A percentile compares a stretch with the other conserved stretches of the same genome.
Evolutionary conservation across 2,329 filamentous ascomycete genomes (phyloP).

Genomic region (Blumeria hordei): DNA sequence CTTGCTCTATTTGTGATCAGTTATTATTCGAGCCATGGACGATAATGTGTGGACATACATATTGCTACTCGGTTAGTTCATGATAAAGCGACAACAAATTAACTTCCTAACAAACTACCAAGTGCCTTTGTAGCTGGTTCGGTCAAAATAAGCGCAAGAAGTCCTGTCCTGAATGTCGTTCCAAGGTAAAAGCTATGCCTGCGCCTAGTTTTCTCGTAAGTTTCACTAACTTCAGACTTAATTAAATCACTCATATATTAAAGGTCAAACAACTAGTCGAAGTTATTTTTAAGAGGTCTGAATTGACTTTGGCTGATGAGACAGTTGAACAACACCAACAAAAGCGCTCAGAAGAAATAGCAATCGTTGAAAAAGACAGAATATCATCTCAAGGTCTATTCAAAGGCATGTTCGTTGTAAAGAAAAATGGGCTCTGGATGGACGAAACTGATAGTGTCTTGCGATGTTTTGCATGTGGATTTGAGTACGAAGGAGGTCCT

Average conservation of each 20-base stretch:
- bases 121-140: slow-evolving; percentile 17
- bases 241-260: neutral
- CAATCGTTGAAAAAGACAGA: slow-evolving; percentile 33
- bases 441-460: slow-evolving; percentile 35
- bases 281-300: slow-evolving; percentile 32
- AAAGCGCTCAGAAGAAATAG: slow-evolving; percentile 33
- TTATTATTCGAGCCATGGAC: slow-evolving; percentile 47
- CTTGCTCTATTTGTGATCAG: slow-evolving; percentile 44
- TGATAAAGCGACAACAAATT: slow-evolving; percentile 1
- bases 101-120: neutral
- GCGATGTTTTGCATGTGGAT: slow-evolving; percentile 35
- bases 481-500: slow-evolving; percentile 35
- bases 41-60: slow-evolving; percentile 43
- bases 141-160: slow-evolving; percentile 25
- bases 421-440: slow-evolving; percentile 14
- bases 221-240: slow-evolving; percentile 1
- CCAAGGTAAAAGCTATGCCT: slow-evolving; percentile 30
- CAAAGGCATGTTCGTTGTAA: slow-evolving; percentile 22
- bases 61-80: slow-evolving; percentile 37
- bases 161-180: slow-evolving; percentile 44
- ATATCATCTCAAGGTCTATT: slow-evolving; percentile 32
- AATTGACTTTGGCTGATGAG: slow-evolving; percentile 37
- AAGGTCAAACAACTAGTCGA: slow-evolving; percentile 40
- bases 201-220: slow-evolving; percentile 38
- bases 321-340: slow-evolving; percentile 33